These are phyloP conservation scores for Harringtonia lauricola DNA, from an alignment of 2,329 filamentous ascomycete genomes.

Conservation along the genomic window DNA sequence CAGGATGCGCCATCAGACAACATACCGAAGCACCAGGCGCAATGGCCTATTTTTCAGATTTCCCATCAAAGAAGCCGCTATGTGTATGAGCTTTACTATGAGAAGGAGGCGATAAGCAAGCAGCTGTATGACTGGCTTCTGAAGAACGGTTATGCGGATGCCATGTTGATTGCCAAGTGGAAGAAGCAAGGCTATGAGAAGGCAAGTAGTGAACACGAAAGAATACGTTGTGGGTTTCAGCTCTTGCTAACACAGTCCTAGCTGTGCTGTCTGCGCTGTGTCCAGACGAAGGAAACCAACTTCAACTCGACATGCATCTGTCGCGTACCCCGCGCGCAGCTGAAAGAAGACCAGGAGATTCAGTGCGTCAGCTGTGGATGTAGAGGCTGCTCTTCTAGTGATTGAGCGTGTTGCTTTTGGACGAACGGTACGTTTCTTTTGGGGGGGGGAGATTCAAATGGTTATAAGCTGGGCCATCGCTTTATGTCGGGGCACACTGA, in stretches of 20 bases:
- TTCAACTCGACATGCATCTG: constrained; percentile 97
- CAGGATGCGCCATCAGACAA: constrained; percentile 78
- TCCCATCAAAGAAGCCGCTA: constrained; percentile 85
- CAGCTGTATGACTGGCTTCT: constrained; percentile 90
- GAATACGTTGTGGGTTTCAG: background rate
- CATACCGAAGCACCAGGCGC: constrained; percentile 74
- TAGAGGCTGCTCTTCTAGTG: constrained; percentile 65
- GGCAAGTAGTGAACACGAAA: constrained; percentile 34
- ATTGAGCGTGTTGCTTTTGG: too few species aligned
- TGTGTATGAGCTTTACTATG: constrained; percentile 95
- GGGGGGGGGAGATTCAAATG: too few species aligned
- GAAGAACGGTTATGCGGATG: constrained; percentile 93
- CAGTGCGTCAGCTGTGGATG: constrained; percentile 96
- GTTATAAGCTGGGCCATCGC: too few species aligned
- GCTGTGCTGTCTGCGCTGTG: constrained; percentile 90
- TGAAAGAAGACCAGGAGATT: constrained; percentile 84
- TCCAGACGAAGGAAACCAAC: constrained; percentile 99
- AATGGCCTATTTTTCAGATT: constrained; percentile 98
- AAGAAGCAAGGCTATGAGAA: constrained; percentile 99
- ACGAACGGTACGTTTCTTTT: too few species aligned
- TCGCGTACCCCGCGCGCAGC: constrained; percentile 76
- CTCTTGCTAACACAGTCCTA: constrained; percentile 25
- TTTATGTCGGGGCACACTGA: too few species aligned
- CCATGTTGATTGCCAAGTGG: constrained; percentile 96
- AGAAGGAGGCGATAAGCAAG: constrained; percentile 91